Evolutionary conservation across 345 rosid genomes (phyloP).

Genomic region (Cardamine occulta): DNA sequence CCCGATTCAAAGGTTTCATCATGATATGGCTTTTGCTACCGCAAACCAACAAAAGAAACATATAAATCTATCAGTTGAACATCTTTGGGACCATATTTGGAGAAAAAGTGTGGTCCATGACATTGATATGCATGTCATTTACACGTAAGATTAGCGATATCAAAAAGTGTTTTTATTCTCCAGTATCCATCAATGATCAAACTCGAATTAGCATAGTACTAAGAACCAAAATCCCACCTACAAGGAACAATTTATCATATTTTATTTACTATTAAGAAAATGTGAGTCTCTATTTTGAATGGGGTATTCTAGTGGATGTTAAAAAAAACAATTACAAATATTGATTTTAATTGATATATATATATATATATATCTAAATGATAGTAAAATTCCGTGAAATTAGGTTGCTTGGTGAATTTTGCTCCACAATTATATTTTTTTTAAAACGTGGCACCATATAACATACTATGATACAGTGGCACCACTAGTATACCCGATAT

Average conservation of each 20-base stretch:
- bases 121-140: slow-evolving; percentile 41
- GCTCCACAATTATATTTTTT: neutral
- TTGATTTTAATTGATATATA: neutral
- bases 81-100: slow-evolving; percentile 40
- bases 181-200: slow-evolving; percentile 34
- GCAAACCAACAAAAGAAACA: slow-evolving; percentile 40
- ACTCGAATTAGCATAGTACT: slow-evolving; percentile 45
- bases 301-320: neutral
- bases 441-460: neutral
- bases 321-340: neutral
- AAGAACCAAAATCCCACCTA: slow-evolving; percentile 38
- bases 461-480: neutral
- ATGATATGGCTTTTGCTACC: slow-evolving; percentile 21
- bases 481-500: neutral
- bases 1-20: slow-evolving; percentile 44
- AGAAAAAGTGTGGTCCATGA: slow-evolving; percentile 43
- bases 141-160: slow-evolving; percentile 42
- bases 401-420: neutral
- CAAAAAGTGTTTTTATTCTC: slow-evolving; percentile 24
- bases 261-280: neutral
- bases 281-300: neutral
- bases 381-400: neutral
- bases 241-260: slow-evolving; percentile 16
- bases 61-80: slow-evolving; percentile 42
- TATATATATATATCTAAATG: neutral